These are phyloP conservation scores for Pisolithus orientalis DNA, from an alignment of 768 basidiomycete genomes.

Conservation along the genomic window DNA sequence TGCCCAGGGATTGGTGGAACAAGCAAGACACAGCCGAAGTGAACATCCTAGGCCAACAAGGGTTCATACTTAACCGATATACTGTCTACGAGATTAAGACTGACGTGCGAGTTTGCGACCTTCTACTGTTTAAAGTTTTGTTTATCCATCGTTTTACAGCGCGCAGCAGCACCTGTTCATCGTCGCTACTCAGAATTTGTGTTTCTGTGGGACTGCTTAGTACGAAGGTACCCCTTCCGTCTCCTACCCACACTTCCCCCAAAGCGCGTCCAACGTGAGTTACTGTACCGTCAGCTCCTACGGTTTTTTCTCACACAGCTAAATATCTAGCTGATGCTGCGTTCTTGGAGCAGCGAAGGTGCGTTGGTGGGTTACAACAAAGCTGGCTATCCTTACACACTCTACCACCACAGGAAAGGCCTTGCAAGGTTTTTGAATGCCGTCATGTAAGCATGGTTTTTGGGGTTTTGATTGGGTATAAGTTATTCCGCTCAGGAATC, in stretches of 20 bases:
- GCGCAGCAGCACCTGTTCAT: constrained; percentile 61
- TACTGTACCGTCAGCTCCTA: not conserved
- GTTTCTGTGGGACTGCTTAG: constrained; percentile 82
- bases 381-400: not conserved
- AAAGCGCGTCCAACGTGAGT: constrained; percentile 84
- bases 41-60: constrained; percentile 78
- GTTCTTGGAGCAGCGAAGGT: constrained; percentile 90
- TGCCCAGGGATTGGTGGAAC: constrained; percentile 85
- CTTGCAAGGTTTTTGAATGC: constrained; percentile 75
- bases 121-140: not conserved
- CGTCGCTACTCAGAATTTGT: constrained; percentile 92
- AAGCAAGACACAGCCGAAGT: constrained; percentile 68
- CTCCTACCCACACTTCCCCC: constrained; percentile 84
- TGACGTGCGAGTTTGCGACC: constrained; percentile 47
- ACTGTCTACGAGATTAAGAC: constrained; percentile 78
- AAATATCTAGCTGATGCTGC: constrained; percentile 64
- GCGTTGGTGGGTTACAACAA: constrained; percentile 8
- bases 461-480: not conserved
- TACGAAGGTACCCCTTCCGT: constrained; percentile 89
- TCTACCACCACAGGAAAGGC: constrained; percentile 51
- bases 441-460: constrained; percentile 49
- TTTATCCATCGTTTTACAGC: constrained; percentile 32
- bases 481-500: constrained; percentile 53
- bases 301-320: constrained; percentile 4
- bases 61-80: constrained; percentile 85